phyloP scores from a whole-genome alignment of 495 filamentous ascomycete species.

The Cercophora samala region DNA sequence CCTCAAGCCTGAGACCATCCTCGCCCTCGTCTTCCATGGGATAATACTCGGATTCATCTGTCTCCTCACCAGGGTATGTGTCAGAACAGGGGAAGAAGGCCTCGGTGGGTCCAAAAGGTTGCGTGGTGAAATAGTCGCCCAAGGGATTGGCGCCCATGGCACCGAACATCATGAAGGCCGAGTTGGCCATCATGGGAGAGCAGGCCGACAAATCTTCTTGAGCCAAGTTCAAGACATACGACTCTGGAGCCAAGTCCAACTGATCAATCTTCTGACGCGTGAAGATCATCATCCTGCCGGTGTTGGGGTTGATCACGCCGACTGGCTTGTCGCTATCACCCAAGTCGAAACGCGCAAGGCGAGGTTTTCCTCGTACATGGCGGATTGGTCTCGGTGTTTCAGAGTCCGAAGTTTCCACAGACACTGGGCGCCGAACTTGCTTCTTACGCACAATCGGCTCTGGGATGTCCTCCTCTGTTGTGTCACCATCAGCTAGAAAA shows the following conservation, averaged over 20 bases:
- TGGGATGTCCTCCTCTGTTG: conserved; percentile 76
- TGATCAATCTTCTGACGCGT: conserved; percentile 39
- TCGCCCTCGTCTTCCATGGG: conserved; percentile 53
- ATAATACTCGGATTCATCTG: conserved; percentile 31
- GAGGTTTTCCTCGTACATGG: conserved; percentile 42
- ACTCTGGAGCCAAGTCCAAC: conserved; percentile 46
- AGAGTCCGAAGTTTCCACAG: conserved; percentile 42
- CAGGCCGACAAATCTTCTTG: conserved; percentile 43
- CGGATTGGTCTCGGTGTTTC: conserved; percentile 41
- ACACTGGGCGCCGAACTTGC: conserved; percentile 41
- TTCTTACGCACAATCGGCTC: conserved; percentile 56
- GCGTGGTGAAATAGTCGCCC: conserved; percentile 57
- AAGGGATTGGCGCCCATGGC: conserved; percentile 55
- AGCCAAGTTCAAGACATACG: conserved; percentile 45
- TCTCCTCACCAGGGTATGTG: conserved; percentile 33
- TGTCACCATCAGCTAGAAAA: conserved; percentile 72
- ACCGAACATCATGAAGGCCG: conserved; percentile 74
- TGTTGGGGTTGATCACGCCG: conserved; percentile 65
- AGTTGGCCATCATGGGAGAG: conserved; percentile 62
- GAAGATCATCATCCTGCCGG: conserved; percentile 69
- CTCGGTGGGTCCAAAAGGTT: conserved; percentile 62
- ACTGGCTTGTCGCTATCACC: conserved; percentile 64
- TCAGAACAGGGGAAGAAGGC: conserved; percentile 71
- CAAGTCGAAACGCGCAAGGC: conserved; percentile 54
- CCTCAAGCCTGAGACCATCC: conserved; percentile 66